A percentile compares a stretch with the other conserved stretches of the same genome.
Evolutionary conservation across 176 grass and related monocot species (phyloP).

Genomic region (Raddia distichophylla): DNA sequence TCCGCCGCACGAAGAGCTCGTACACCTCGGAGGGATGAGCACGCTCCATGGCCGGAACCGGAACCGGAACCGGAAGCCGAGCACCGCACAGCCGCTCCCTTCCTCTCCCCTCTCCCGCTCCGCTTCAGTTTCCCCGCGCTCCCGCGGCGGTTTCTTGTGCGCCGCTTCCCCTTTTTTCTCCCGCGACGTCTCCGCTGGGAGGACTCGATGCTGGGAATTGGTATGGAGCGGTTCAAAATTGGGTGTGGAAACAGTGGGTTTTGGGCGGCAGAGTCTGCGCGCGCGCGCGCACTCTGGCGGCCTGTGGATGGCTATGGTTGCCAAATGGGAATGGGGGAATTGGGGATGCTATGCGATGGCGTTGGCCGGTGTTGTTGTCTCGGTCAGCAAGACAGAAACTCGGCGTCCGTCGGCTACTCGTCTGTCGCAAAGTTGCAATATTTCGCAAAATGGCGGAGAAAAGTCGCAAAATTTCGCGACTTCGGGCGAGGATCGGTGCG

Average conservation of each 20-base stretch:
- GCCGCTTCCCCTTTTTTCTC: background rate
- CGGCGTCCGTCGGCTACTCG: too few relatives aligned
- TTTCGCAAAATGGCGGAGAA: too few relatives aligned
- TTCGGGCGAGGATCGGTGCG: background rate
- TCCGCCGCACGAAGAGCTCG: slow-evolving; percentile 74
- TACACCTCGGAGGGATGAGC: slow-evolving; percentile 65
- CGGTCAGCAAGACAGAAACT: background rate
- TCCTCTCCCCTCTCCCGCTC: background rate
- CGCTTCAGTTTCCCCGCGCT: slow-evolving; percentile 31
- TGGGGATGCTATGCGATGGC: background rate
- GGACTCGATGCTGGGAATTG: background rate
- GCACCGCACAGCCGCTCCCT: slow-evolving; percentile 17
- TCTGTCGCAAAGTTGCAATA: too few relatives aligned
- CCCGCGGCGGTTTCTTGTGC: slow-evolving; percentile 38
- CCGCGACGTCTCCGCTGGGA: background rate
- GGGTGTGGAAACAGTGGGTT: slow-evolving; percentile 34
- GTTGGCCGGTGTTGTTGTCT: slow-evolving; percentile 49
- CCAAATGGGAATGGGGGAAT: too few relatives aligned
- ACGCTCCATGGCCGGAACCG: slow-evolving; percentile 42
- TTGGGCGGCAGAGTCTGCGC: background rate
- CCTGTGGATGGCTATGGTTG: background rate
- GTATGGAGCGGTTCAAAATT: slow-evolving; percentile 40
- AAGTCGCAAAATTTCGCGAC: slow-evolving; percentile 5
- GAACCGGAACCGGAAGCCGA: background rate
- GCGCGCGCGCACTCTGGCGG: background rate